Evolutionary conservation across 108 stramenopile species (phyloP).

Genomic region (Thalassiosira profunda): DNA sequence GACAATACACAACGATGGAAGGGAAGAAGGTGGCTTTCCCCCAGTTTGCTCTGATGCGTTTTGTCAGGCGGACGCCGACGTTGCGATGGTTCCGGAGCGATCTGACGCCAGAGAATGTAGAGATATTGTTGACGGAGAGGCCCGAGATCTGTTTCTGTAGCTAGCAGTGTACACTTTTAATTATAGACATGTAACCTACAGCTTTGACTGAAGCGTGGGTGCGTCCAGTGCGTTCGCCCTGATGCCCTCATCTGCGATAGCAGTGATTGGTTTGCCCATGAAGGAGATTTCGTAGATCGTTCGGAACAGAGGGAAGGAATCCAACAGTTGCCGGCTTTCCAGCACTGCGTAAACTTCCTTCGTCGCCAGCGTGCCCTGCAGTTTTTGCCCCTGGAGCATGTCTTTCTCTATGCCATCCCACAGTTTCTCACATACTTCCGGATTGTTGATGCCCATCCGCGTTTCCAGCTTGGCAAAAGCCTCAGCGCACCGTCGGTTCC

Average conservation of each 20-base stretch:
- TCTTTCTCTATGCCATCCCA: conserved; percentile 86
- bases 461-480: conserved; percentile 74
- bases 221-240: too few relatives aligned
- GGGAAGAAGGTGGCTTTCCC: conserved; percentile 19
- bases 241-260: conserved; percentile 79
- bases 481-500: conserved; percentile 96
- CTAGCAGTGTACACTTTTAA: too few relatives aligned
- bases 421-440: conserved; percentile 48
- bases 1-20: conserved; percentile 18
- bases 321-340: conserved; percentile 50
- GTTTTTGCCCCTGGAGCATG: conserved; percentile 92
- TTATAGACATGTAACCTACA: too few relatives aligned
- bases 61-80: conserved; percentile 29
- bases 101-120: conserved; percentile 36
- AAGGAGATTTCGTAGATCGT: conserved; percentile 90
- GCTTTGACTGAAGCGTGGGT: too few relatives aligned
- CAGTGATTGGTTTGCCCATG: conserved; percentile 53
- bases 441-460: conserved; percentile 22
- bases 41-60: conserved; percentile 39
- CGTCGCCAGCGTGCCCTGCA: conserved; percentile 92
- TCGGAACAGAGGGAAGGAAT: conserved; percentile 88
- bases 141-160: conserved; percentile 45
- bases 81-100: conserved; percentile 55
- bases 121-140: conserved; percentile 35
- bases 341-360: conserved; percentile 87